A percentile compares a stretch with the other conserved stretches of the same genome.
Conservation (phyloP, 169 alveolate species). For the Cryptosporidium parvum region DNA sequence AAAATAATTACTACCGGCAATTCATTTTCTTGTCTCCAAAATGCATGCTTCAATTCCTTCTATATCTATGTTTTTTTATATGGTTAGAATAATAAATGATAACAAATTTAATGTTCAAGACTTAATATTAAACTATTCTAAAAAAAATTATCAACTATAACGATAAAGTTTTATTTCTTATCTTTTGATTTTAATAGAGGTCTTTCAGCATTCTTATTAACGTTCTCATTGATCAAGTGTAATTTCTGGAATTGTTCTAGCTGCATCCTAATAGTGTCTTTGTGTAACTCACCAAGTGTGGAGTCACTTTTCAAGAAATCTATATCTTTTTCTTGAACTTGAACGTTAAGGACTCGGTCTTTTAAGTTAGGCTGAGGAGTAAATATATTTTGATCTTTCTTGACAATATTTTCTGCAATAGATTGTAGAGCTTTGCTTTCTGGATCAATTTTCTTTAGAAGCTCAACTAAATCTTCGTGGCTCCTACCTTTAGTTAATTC, state of each 20-base stretch:
- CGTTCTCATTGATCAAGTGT: constrained; percentile 55
- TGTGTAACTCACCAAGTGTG: constrained; percentile 58
- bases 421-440: constrained; percentile 71
- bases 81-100: background rate
- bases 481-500: constrained; percentile 45
- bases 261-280: constrained; percentile 73
- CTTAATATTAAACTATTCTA: background rate
- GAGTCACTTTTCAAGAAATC: constrained; percentile 13
- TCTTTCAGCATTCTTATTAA: constrained; percentile 33
- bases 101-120: background rate
- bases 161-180: constrained; percentile 8
- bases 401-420: constrained; percentile 58
- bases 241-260: constrained; percentile 64
- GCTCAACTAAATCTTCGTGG: constrained; percentile 59
- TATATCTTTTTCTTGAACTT: constrained; percentile 31
- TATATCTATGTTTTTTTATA: background rate
- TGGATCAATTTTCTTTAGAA: constrained; percentile 60
- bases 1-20: background rate
- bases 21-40: constrained; percentile 14
- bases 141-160: background rate
- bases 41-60: background rate
- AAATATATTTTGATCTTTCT: constrained; percentile 43
- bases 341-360: constrained; percentile 31
- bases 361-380: constrained; percentile 28
- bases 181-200: constrained; percentile 11